Conservation (phyloP, 2,329 filamentous ascomycete species). For the Claviceps sp. region DNA sequence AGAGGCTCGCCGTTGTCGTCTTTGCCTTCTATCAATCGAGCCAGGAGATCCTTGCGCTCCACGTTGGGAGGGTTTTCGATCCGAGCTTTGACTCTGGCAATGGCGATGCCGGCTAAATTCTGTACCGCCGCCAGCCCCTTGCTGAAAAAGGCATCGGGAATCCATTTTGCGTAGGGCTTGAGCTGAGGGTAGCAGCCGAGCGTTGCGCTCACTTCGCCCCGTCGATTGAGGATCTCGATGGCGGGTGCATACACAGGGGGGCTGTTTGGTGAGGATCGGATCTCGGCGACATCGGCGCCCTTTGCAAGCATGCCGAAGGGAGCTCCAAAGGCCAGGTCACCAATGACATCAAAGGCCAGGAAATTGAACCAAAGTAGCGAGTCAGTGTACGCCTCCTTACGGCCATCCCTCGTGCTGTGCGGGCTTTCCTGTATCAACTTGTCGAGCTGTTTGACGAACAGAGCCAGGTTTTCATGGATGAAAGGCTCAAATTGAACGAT, state of each 20-base stretch:
- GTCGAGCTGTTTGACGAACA: conserved; percentile 63
- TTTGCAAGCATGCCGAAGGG: conserved; percentile 57
- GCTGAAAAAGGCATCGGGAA: conserved; percentile 73
- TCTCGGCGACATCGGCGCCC: conserved; percentile 64
- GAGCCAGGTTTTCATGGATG: conserved; percentile 65
- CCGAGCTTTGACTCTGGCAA: conserved; percentile 64
- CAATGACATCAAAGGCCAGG: conserved; percentile 39
- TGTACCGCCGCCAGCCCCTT: conserved; percentile 62
- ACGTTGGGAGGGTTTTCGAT: conserved; percentile 54
- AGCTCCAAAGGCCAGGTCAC: conserved; percentile 36
- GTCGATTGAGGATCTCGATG: conserved; percentile 76
- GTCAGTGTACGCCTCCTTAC: conserved; percentile 52
- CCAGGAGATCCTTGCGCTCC: conserved; percentile 65
- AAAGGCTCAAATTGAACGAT: conserved; percentile 80
- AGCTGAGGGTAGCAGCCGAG: conserved; percentile 61
- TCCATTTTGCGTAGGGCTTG: conserved; percentile 66
- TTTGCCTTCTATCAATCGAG: conserved; percentile 71
- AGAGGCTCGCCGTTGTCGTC: conserved; percentile 67
- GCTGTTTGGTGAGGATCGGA: conserved; percentile 46
- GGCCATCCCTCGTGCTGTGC: conserved; percentile 38
- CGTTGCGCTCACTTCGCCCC: conserved; percentile 73
- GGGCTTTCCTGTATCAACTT: conserved; percentile 35
- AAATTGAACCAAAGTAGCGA: conserved; percentile 60
- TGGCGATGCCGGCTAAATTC: conserved; percentile 75
- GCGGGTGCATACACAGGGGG: conserved; percentile 59